phyloP scores from a whole-genome alignment of 2,329 filamentous ascomycete genomes.

The Alternaria longipes region DNA sequence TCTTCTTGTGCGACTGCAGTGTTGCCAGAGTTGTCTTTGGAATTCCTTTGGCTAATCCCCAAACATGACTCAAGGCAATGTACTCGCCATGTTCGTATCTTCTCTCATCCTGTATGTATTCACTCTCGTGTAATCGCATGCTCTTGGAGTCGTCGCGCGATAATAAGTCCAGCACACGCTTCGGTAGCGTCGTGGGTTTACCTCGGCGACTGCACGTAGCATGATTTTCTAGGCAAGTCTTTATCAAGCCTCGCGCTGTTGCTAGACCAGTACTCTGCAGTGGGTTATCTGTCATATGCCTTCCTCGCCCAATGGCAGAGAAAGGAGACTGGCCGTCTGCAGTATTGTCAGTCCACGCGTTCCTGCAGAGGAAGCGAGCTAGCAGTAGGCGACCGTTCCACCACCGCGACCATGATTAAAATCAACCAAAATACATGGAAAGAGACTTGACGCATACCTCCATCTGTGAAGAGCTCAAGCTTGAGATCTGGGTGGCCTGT shows the following conservation, averaged over 20 bases:
- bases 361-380: conserved; percentile 3
- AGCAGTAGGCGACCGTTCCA: conserved; percentile 10
- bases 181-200: conserved; percentile 38
- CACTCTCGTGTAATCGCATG: conserved; percentile 41
- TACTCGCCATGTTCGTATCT: conserved; percentile 46
- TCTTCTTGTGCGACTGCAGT: conserved; percentile 38
- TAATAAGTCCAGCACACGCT: conserved; percentile 43
- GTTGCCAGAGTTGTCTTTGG: conserved; percentile 42
- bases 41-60: conserved; percentile 39
- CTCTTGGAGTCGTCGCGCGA: conserved; percentile 41
- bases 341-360: conserved; percentile 25
- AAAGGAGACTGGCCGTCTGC: conserved; percentile 47
- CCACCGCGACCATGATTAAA: not conserved
- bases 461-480: conserved; percentile 48
- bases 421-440: not conserved
- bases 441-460: conserved; percentile 35
- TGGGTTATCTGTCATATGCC: conserved; percentile 39
- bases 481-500: conserved; percentile 46
- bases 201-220: conserved; percentile 37
- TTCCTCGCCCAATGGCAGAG: conserved; percentile 47
- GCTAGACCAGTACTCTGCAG: conserved; percentile 42
- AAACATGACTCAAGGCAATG: conserved; percentile 46
- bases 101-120: conserved; percentile 35
- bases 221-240: conserved; percentile 43
- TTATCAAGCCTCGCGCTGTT: conserved; percentile 38